These are phyloP conservation scores for Silene conica DNA, from an alignment of 148 eudicot species.

Conservation along the genomic window DNA sequence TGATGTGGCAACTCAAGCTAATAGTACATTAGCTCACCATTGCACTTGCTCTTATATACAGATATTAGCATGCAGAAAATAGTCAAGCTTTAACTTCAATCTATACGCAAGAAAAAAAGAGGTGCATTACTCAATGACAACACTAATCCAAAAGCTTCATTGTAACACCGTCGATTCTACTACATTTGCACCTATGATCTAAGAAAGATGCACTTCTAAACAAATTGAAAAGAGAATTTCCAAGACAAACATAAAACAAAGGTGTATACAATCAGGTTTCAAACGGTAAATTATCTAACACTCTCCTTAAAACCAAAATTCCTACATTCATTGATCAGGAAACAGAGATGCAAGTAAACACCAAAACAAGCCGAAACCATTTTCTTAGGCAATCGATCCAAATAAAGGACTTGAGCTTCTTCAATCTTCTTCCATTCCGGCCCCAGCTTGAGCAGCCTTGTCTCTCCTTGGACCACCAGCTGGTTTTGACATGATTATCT, in stretches of 20 bases:
- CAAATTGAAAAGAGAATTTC: not conserved
- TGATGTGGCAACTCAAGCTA: too few species aligned
- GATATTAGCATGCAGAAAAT: too few species aligned
- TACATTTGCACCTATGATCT: not conserved
- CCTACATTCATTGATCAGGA: slow-evolving; percentile 13
- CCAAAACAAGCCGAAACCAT: slow-evolving; percentile 8
- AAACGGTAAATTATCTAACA: not conserved
- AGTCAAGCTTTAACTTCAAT: too few species aligned
- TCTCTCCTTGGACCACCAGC: slow-evolving; percentile 91
- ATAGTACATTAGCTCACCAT: too few species aligned
- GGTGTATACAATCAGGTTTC: slow-evolving; percentile 8
- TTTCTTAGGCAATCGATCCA: not conserved
- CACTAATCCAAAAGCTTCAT: too few species aligned
- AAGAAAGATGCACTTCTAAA: not conserved
- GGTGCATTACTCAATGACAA: too few species aligned
- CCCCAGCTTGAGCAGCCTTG: slow-evolving; percentile 55
- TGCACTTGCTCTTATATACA: too few species aligned
- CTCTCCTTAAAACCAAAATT: slow-evolving; percentile 23
- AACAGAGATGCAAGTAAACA: not conserved
- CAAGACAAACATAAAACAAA: not conserved
- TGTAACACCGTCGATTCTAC: too few species aligned
- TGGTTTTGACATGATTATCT: slow-evolving; percentile 96
- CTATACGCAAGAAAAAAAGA: too few species aligned
- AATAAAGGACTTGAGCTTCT: not conserved
- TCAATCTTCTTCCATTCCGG: slow-evolving; percentile 82